Evolutionary conservation across 768 basidiomycete species (phyloP), one percentile per base, ranked within the genome.

Genomic region (Termitomyces sp.): DNA sequence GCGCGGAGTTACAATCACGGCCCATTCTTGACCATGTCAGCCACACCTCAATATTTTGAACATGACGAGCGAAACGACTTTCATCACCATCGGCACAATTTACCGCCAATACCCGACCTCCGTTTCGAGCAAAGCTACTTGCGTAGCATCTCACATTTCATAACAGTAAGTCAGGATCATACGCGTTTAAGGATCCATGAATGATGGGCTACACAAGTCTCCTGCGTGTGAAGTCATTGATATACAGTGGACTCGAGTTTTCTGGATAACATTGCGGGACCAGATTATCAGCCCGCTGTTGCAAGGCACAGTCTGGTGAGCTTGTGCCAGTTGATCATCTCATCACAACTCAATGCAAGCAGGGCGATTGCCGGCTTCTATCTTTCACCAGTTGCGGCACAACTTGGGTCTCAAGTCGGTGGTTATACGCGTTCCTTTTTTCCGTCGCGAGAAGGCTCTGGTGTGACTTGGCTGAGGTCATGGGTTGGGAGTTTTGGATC

Each of bases 91-190:
- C 72, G 71, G n/a, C 70, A 67, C 14, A 78, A 73, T 53, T 69
- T 85, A n/a, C 82, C 84, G 28, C 67, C 73, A 46, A 84, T 91
- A 55, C 88, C 89, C 30, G 89, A 92, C 68, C 73, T 91, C 40
- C 87, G 89, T 30, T 90, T 89, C 74, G 89, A 91, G 67, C 79
- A 83, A 58, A 85, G 82, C 53, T 92, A 88, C 69, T 61, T 89
- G 58, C 79, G 78, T 62, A 87, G 84, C 63, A 77, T 90, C 61
- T 76, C 73, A 28, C 75, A 77, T 8, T 84, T 77, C 65, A 72
- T 85, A 51, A 76, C 81, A 53, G 66, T 86, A 50, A 72, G 70
- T 60, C 52, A 13, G 26, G 26, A 41, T 30, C 38, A 32, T 18
- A 54, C 12, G 12, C 41, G 53, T 26, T 63, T 50, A 12, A 23